A percentile compares a stretch with the other conserved stretches of the same genome.
These are phyloP conservation scores for Botrytis porri DNA, from an alignment of 2,329 filamentous ascomycete genomes.

Conservation along the genomic window DNA sequence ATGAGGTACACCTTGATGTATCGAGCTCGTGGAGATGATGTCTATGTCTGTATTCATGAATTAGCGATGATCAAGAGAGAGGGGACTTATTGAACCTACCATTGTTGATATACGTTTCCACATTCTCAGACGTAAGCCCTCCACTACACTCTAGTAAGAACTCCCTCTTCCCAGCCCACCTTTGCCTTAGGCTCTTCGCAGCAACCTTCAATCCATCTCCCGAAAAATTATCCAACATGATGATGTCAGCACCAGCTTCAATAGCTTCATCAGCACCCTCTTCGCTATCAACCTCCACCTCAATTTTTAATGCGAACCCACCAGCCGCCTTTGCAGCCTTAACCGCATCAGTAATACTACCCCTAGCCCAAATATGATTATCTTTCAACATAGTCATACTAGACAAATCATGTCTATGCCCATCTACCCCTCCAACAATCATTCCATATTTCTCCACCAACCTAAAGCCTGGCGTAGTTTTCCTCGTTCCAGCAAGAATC, in stretches of 20 bases:
- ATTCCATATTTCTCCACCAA: conserved; percentile 98
- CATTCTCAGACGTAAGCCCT: conserved; percentile 81
- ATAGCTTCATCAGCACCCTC: conserved; percentile 90
- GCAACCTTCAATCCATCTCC: conserved; percentile 73
- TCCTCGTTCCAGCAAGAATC: conserved; percentile 87
- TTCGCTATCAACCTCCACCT: conserved; percentile 90
- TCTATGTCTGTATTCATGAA: conserved; percentile 66
- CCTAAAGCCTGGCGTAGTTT: conserved; percentile 94
- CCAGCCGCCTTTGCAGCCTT: conserved; percentile 76
- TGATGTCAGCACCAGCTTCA: conserved; percentile 83
- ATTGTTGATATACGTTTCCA: conserved; percentile 73
- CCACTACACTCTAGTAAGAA: conserved; percentile 92
- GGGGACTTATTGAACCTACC: conserved; percentile 46
- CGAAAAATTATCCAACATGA: conserved; percentile 97
- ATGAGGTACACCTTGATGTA: conserved; percentile 91
- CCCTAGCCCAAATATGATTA: conserved; percentile 93
- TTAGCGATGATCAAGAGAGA: conserved; percentile 7
- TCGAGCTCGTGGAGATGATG: conserved; percentile 92
- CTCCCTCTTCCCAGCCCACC: conserved; percentile 70
- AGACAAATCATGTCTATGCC: conserved; percentile 85
- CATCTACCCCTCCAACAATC: conserved; percentile 87
- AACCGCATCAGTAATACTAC: conserved; percentile 83
- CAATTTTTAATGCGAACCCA: conserved; percentile 89
- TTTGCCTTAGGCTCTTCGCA: conserved; percentile 71
- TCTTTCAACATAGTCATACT: conserved; percentile 99